Base-by-base conservation (phyloP, 352 stramenopile genomes). In the Pythium insidiosum region DNA sequence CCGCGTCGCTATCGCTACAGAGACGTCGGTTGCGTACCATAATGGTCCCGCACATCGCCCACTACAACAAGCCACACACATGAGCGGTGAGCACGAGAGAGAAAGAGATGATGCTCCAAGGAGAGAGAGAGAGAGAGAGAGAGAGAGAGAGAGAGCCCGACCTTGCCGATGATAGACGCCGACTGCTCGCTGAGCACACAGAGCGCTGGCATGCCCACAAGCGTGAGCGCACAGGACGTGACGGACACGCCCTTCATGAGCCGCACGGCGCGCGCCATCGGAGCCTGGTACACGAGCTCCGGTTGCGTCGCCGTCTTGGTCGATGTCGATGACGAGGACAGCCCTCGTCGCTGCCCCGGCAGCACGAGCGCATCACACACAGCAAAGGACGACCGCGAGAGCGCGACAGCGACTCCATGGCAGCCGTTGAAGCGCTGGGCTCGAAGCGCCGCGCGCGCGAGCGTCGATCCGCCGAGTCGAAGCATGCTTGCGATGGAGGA, bases 221-320 rank as follows among this genome's bases (percentile, higher is more conserved):
- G 78, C 50, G 80, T 93, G 56, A 93, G 68, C 20, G 70, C 62
- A 53, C 80, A 93, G 20, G 77, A 90, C 9, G 77, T 93, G 18
- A 93, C 52, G 4, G 80, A 93, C 29, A 93, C 75, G n/a, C 71
- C 75, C 59, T 93, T 93, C 77, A 90, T 93, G 23, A 90, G 62
- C 10, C 75, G 78, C 37, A 93, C 80, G 16, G 75, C 73, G 38
- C 75, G 75, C 6, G 68, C 58, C 69, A 91, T 87, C 6, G 78
- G 78, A 5, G 61, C 78, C 42, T 72, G 50, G 45, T 91, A 91
- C 43, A 88, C 69, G 2, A 80, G 49, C 47, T 31, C 15, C 30
- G 28, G 30, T 33, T 15, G 36, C 38, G 12, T 46, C 2, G 7
- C 38, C 38, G 16, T 42, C 36, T 15, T 33, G 10, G 12, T 24